Base-by-base conservation (phyloP, 1,284 basidiomycete genomes). In the Trichosporon ovoides region DNA sequence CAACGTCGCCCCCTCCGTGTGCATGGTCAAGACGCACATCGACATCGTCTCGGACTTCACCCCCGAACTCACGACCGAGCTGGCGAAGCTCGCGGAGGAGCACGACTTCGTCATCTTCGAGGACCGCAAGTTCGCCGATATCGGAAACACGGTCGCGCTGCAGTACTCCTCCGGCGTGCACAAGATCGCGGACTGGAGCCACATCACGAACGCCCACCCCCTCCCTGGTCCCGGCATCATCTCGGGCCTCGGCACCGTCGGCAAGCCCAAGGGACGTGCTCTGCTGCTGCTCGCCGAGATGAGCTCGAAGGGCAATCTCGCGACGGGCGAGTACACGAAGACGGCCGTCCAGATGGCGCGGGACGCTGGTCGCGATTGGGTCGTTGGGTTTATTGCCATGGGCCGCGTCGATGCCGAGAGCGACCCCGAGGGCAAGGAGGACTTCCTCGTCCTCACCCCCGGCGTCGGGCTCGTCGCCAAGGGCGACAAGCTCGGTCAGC, bases 101-200 rank as follows among this genome's bases (percentile, higher is more conserved):
- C 86, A 96, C 67, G 91, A 98, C 71, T 98, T 98, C 78, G 77
- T 97, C 58, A 95, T 98, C 71, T 99, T 98, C 67, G 95, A 98
- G 79, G 96, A 99, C 80, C 83, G 96, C 66, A 99, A 99, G 78
- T 99, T 99, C 72, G 96, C 96, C 20, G 96, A 99, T 77, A 98
- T 99, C 62, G 95, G 95, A 38, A 98, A 98, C 80, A 98, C 96
- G 2, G 96, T 98, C 61, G 85, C 87, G 7, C 80, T 97, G 31
- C 96, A 99, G 75, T 99, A 99, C 80, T 88, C 89, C 1, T 84
- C 88, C 22, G 96, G 96, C 31, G 84, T 96, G 13, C 89, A 98
- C 81, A 88, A 87, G 71, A 98, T 98, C 69, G 87, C 94, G 22
- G 87, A 84, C 50, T 99, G 96, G 96, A 86, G 95, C 7, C 91